Percentiles rank a stretch among this genome's conserved stretches.
These are phyloP conservation scores for Microstegium vimineum DNA, from an alignment of 176 grass and related monocot species.

Conservation along the genomic window DNA sequence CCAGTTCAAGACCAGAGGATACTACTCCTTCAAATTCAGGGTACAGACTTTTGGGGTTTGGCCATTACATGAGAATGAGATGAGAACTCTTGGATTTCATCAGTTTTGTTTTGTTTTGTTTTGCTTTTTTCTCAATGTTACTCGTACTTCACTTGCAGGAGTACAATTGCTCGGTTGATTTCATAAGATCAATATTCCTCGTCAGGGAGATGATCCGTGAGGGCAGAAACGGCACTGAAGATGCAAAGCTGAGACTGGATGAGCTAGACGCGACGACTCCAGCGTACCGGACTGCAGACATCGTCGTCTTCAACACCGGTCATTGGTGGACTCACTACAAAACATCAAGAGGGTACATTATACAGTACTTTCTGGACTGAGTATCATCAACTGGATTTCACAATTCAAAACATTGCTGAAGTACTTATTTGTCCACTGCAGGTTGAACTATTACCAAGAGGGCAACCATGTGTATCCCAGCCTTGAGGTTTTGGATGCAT, in stretches of 20 bases:
- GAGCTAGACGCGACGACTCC: conserved; percentile 57
- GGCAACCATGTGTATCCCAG: conserved; percentile 58
- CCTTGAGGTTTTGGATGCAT: conserved; percentile 75
- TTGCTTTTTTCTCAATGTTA: neutral
- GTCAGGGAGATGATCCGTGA: conserved; percentile 50
- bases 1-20: conserved; percentile 76
- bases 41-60: conserved; percentile 15
- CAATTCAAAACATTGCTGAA: neutral
- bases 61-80: neutral
- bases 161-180: conserved; percentile 81
- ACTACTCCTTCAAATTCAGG: conserved; percentile 86
- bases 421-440: conserved; percentile 17
- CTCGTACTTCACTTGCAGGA: conserved; percentile 60
- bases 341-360: conserved; percentile 65
- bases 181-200: conserved; percentile 76
- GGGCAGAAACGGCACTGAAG: conserved; percentile 20
- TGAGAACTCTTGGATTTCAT: neutral
- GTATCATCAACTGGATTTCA: neutral
- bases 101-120: neutral
- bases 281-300: conserved; percentile 61
- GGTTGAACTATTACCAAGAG: conserved; percentile 89
- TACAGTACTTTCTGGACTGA: neutral
- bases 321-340: conserved; percentile 97
- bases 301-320: conserved; percentile 87
- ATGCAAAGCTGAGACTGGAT: conserved; percentile 68